Conservation (phyloP, 2,329 filamentous ascomycete genomes). For the Xylaria arbuscula region DNA sequence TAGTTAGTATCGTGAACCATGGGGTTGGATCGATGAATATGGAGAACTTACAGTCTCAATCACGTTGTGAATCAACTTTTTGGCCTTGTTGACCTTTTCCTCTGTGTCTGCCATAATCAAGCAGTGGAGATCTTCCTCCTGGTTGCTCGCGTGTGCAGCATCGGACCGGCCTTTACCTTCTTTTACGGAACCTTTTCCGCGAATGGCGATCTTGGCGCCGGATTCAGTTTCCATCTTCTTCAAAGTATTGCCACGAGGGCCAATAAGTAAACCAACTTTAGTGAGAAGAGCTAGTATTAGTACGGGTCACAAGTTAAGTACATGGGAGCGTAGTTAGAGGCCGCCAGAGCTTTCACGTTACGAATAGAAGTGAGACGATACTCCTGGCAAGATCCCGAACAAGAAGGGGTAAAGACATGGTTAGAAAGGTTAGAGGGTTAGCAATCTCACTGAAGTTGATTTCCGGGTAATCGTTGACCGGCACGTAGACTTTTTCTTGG, state of each 20-base stretch:
- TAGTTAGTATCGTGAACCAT: conserved; percentile 38
- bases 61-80: conserved; percentile 97
- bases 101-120: conserved; percentile 99
- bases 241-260: conserved; percentile 98
- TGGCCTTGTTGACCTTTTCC: conserved; percentile 99
- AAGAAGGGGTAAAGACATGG: conserved; percentile 56
- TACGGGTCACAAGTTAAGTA: conserved; percentile 60
- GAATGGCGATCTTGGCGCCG: conserved; percentile 97
- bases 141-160: conserved; percentile 98
- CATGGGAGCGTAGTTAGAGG: conserved; percentile 52
- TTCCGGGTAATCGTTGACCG: conserved; percentile 99
- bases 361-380: conserved; percentile 52
- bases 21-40: not conserved
- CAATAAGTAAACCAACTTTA: conserved; percentile 99
- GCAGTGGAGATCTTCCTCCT: conserved; percentile 99
- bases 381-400: conserved; percentile 60
- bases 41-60: conserved; percentile 87
- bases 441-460: conserved; percentile 99
- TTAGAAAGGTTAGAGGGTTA: conserved; percentile 95
- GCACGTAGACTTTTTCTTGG: conserved; percentile 99
- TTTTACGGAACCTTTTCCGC: conserved; percentile 99
- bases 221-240: conserved; percentile 99
- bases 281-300: conserved; percentile 92
- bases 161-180: conserved; percentile 99
- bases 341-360: conserved; percentile 47